phyloP scores from a whole-genome alignment of 768 basidiomycete species.

The Serendipita indica region DNA sequence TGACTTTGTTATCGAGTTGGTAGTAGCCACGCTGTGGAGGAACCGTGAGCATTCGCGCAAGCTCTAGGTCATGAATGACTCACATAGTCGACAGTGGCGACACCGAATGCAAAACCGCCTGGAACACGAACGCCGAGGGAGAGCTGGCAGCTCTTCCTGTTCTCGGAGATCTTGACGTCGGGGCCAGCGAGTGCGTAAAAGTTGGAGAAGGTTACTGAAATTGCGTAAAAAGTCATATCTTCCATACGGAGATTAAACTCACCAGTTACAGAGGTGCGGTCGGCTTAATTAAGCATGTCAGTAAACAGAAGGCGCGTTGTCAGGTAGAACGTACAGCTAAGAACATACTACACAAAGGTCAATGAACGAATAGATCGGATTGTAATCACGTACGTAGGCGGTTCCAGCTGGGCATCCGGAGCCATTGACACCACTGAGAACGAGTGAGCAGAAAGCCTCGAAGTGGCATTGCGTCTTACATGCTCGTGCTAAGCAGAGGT shows the following conservation, averaged over 20 bases:
- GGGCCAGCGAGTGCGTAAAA: slow-evolving; percentile 1
- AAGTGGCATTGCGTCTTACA: not conserved
- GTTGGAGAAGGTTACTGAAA: slow-evolving; percentile 7
- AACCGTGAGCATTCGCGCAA: not conserved
- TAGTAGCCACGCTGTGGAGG: not conserved
- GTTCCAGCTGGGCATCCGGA: not conserved
- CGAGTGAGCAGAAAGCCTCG: not conserved
- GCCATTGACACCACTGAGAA: not conserved
- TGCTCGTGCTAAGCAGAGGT: not conserved
- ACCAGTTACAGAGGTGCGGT: slow-evolving; percentile 1
- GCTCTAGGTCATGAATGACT: not conserved
- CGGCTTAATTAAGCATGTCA: not conserved
- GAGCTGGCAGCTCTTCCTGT: slow-evolving; percentile 1
- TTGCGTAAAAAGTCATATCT: not conserved
- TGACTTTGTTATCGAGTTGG: slow-evolving; percentile 3
- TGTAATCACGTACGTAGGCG: too few species aligned
- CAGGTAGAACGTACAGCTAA: too few species aligned
- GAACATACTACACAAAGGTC: too few species aligned
- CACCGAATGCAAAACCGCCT: slow-evolving; percentile 5
- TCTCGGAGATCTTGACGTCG: not conserved
- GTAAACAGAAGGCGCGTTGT: not conserved
- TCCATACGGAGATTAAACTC: not conserved
- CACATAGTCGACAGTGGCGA: slow-evolving; percentile 8
- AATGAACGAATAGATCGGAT: too few species aligned
- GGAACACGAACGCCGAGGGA: not conserved